These are phyloP conservation scores for Candida silvicultrix DNA, from an alignment of 805 yeast species.

Conservation along the genomic window DNA sequence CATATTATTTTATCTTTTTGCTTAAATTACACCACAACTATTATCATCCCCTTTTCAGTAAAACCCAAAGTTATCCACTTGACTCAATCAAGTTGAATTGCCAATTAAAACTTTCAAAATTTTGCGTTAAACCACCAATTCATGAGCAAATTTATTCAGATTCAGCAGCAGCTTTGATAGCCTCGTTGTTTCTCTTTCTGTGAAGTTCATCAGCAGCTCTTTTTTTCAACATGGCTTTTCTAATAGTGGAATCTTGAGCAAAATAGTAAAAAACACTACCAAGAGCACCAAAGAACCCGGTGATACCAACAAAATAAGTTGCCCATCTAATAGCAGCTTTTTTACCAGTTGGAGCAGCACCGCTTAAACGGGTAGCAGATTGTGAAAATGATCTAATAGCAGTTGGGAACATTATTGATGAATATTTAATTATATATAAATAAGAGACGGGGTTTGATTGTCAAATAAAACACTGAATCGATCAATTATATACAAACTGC, in stretches of 20 bases:
- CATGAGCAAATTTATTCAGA: not conserved
- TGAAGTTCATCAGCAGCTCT: not conserved
- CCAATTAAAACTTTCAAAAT: no score
- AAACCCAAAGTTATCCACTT: no score
- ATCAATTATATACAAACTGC: no score
- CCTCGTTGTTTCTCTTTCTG: not conserved
- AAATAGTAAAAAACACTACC: conserved; percentile 18
- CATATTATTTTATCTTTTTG: no score
- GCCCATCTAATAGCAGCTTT: conserved; percentile 14
- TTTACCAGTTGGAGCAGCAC: conserved; percentile 6
- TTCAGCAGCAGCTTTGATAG: not conserved
- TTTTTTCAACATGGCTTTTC: not conserved
- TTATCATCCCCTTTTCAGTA: no score
- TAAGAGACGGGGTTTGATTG: not conserved
- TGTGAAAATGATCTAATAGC: conserved; percentile 20
- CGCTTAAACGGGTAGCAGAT: conserved; percentile 15
- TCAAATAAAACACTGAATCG: no score
- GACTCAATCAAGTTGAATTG: no score
- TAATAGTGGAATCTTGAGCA: not conserved
- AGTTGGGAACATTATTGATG: conserved; percentile 20
- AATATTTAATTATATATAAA: not conserved
- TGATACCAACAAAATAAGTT: conserved; percentile 20
- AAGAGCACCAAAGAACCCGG: conserved; percentile 15
- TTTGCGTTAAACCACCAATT: no score
- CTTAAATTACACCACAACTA: no score